phyloP scores from a whole-genome alignment of 2,329 filamentous ascomycete genomes.

The Alternaria hordeiaustralica region DNA sequence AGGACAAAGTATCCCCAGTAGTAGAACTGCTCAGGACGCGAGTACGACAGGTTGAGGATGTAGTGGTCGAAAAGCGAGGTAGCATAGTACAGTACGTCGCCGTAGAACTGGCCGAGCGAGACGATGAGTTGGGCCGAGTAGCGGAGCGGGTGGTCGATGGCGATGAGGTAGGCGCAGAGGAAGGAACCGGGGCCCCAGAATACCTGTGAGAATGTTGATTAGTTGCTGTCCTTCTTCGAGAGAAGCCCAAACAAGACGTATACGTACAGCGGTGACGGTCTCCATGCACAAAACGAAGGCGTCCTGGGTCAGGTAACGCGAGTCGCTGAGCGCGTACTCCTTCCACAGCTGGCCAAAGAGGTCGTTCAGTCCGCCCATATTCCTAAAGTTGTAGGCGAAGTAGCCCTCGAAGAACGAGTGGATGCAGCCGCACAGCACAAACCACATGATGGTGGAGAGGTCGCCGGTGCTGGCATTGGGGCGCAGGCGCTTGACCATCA shows the following conservation, averaged over 20 bases:
- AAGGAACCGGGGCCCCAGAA: conserved; percentile 69
- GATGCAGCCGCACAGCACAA: conserved; percentile 73
- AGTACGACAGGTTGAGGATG: conserved; percentile 61
- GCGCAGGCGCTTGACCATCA: conserved; percentile 60
- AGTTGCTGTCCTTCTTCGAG: background rate
- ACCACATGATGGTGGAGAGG: conserved; percentile 72
- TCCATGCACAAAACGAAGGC: conserved; percentile 89
- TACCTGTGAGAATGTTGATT: conserved; percentile 49
- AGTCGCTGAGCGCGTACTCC: conserved; percentile 87
- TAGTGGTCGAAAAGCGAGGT: conserved; percentile 68
- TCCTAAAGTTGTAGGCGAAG: conserved; percentile 73
- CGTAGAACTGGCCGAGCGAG: conserved; percentile 69
- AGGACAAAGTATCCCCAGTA: conserved; percentile 71
- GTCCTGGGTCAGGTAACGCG: conserved; percentile 78
- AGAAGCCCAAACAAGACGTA: background rate
- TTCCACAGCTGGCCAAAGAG: conserved; percentile 90
- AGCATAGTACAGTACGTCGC: conserved; percentile 68
- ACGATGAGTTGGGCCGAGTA: conserved; percentile 67
- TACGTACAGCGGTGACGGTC: conserved; percentile 75
- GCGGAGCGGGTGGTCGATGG: conserved; percentile 61
- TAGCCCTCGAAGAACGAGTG: conserved; percentile 89
- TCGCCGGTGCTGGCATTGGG: conserved; percentile 63
- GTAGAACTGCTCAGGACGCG: conserved; percentile 67
- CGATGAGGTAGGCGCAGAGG: conserved; percentile 61
- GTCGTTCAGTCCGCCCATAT: conserved; percentile 71